Conservation (phyloP, 495 filamentous ascomycete genomes). For the Penicillium steckii region DNA sequence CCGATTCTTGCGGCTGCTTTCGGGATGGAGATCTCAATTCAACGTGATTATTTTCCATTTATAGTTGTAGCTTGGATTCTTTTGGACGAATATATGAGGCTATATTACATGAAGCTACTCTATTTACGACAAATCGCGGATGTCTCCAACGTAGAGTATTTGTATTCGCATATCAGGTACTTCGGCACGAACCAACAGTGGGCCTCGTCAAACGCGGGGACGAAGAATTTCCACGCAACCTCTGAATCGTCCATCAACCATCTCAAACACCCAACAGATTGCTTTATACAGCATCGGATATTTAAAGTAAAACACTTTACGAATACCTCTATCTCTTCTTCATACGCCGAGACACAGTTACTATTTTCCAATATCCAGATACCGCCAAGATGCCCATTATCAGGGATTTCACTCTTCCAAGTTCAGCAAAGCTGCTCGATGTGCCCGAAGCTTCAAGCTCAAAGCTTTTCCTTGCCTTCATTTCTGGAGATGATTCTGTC, state of each 20-base stretch:
- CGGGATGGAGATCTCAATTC: too few species aligned
- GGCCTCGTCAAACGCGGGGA: background rate
- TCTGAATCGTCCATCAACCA: background rate
- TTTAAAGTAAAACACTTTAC: too few species aligned
- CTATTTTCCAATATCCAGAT: too few species aligned
- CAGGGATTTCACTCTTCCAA: constrained; percentile 23
- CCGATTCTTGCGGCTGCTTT: too few species aligned
- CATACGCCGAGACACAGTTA: background rate
- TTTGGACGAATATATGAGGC: too few species aligned
- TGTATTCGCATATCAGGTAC: background rate
- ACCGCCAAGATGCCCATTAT: constrained; percentile 26
- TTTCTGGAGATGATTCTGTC: constrained; percentile 21
- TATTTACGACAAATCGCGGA: background rate
- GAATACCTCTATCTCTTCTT: background rate
- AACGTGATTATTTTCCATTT: too few species aligned
- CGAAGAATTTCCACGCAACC: background rate
- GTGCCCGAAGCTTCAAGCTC: constrained; percentile 15
- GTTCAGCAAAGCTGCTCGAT: constrained; percentile 16
- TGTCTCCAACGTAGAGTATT: too few species aligned
- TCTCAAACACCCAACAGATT: too few species aligned
- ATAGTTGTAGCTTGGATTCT: too few species aligned
- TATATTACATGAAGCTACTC: too few species aligned
- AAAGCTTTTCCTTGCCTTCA: constrained; percentile 29
- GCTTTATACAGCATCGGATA: too few species aligned
- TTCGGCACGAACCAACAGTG: background rate